Percentiles rank a stretch among this genome's conserved stretches.
Evolutionary conservation across 352 stramenopile species (phyloP).

Genomic region (Pythium rhizo-oryzae): DNA sequence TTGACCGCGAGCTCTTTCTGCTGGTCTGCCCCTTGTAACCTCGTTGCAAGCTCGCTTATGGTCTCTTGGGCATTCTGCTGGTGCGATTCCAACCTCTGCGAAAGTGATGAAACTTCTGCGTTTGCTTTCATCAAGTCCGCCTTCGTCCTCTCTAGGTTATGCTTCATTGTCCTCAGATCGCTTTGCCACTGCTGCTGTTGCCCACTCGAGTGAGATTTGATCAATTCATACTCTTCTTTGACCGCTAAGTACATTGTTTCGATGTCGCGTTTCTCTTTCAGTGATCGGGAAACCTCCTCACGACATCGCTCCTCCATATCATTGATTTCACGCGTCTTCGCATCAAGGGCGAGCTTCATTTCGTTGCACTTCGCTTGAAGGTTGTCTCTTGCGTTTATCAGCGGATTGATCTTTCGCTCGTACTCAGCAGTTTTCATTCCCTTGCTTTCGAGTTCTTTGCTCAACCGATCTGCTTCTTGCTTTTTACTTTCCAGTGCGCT

Average conservation of each 20-base stretch:
- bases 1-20: constrained; percentile 46
- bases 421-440: constrained; percentile 48
- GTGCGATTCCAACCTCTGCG: constrained; percentile 53
- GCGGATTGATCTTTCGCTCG: constrained; percentile 60
- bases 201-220: constrained; percentile 38
- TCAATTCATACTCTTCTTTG: constrained; percentile 58
- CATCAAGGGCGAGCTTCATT: constrained; percentile 58
- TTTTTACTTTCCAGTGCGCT: constrained; percentile 57
- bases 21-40: constrained; percentile 55
- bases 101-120: constrained; percentile 42
- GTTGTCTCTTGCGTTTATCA: constrained; percentile 53
- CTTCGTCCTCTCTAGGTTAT: constrained; percentile 59
- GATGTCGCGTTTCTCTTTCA: constrained; percentile 65
- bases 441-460: constrained; percentile 56
- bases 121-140: constrained; percentile 48
- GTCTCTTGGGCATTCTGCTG: constrained; percentile 66
- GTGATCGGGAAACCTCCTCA: constrained; percentile 43
- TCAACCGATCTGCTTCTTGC: constrained; percentile 60
- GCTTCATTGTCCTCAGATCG: constrained; percentile 50
- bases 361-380: constrained; percentile 55
- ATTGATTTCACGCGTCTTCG: constrained; percentile 47
- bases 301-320: constrained; percentile 54
- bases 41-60: constrained; percentile 51
- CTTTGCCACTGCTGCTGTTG: constrained; percentile 50
- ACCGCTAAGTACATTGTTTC: constrained; percentile 47